phyloP scores from a whole-genome alignment of 2,329 filamentous ascomycete species.

The Microdochium paspali region DNA sequence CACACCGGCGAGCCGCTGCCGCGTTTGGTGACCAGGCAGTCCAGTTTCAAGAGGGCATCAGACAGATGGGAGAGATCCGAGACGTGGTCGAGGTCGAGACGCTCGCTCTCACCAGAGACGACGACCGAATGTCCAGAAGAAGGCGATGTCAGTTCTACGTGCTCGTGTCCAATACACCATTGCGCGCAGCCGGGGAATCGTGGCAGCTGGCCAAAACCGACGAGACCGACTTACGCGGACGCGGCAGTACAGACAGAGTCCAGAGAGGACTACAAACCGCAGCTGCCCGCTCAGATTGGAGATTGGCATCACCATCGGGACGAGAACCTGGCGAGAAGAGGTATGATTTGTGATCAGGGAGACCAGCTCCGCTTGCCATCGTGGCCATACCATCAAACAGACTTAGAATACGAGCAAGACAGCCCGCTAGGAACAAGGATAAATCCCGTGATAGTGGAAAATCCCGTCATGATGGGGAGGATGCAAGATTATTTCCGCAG shows the following conservation, averaged over 20 bases:
- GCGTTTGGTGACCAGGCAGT: not conserved
- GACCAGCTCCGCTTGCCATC: no score
- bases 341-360: no score
- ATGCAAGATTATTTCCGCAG: slow-evolving; percentile 22
- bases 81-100: not conserved
- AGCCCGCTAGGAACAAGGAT: slow-evolving; percentile 1
- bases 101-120: not conserved
- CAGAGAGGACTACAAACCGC: not conserved
- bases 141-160: not conserved
- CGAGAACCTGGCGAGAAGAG: no score
- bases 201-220: not conserved
- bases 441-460: slow-evolving; percentile 2
- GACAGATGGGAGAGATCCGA: not conserved
- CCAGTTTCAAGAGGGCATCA: not conserved
- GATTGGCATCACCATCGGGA: not conserved
- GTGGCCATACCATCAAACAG: no score
- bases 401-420: not conserved
- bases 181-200: not conserved
- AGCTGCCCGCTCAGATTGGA: not conserved
- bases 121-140: not conserved
- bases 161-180: not conserved
- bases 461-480: slow-evolving; percentile 19
- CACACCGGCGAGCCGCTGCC: not conserved
- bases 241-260: slow-evolving; percentile 17
- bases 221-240: slow-evolving; percentile 12